Evolutionary conservation across 352 stramenopile genomes (phyloP).

Genomic region (Phytophthora capsici): DNA sequence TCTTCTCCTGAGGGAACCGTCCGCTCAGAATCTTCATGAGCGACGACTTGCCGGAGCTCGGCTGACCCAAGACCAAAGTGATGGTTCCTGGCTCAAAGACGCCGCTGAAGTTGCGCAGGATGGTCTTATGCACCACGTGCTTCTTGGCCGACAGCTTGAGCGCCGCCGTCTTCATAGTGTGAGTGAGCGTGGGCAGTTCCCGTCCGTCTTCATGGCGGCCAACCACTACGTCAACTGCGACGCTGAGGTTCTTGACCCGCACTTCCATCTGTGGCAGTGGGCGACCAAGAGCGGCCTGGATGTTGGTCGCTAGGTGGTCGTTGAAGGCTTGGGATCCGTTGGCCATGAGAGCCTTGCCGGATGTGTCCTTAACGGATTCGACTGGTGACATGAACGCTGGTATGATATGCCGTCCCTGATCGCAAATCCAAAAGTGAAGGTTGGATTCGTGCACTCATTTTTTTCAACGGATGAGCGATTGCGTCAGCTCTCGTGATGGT

Average conservation of each 20-base stretch:
- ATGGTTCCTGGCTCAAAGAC: conserved; percentile 35
- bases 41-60: conserved; percentile 33
- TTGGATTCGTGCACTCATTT: background rate
- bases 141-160: conserved; percentile 32
- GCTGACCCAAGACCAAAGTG: conserved; percentile 30
- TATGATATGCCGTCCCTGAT: too few species aligned
- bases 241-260: conserved; percentile 32
- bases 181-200: conserved; percentile 50
- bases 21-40: conserved; percentile 40
- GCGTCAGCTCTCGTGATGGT: background rate
- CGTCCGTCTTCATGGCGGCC: conserved; percentile 25
- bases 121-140: conserved; percentile 41
- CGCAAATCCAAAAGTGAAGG: conserved; percentile 25
- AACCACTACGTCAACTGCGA: conserved; percentile 38
- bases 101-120: conserved; percentile 34
- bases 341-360: conserved; percentile 25
- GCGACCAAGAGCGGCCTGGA: conserved; percentile 39
- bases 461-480: background rate
- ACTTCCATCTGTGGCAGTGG: conserved; percentile 41
- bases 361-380: conserved; percentile 11
- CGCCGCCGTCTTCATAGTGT: conserved; percentile 34
- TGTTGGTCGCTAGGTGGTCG: conserved; percentile 30
- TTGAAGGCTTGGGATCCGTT: conserved; percentile 39
- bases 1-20: conserved; percentile 35
- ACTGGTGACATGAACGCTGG: conserved; percentile 5